Percentiles rank a stretch among this genome's conserved stretches.
Conservation (phyloP, 768 basidiomycete genomes). For the Calocybe cyanea region DNA sequence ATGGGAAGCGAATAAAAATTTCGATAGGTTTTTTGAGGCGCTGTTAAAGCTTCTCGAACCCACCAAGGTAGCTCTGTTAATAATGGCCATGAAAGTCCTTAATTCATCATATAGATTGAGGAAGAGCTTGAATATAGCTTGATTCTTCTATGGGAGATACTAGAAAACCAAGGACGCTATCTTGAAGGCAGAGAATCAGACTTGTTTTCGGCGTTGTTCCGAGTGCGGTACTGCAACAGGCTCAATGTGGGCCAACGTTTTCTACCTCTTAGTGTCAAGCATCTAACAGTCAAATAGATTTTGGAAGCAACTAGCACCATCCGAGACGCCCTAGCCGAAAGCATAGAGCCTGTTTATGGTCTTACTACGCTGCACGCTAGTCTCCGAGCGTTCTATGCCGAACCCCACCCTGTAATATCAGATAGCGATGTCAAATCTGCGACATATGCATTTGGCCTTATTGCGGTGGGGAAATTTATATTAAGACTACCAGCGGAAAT, state of each 20-base stretch:
- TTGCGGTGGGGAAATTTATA: constrained; percentile 81
- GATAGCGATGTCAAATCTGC: constrained; percentile 55
- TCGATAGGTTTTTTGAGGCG: constrained; percentile 66
- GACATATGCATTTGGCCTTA: constrained; percentile 78
- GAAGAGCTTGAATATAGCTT: constrained; percentile 74
- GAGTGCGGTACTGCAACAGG: constrained; percentile 69
- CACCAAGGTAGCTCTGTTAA: constrained; percentile 44
- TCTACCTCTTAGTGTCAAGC: background rate
- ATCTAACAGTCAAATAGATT: constrained; percentile 43
- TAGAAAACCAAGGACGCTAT: constrained; percentile 67
- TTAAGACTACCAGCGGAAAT: constrained; percentile 78
- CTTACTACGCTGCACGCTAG: constrained; percentile 78
- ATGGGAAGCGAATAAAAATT: constrained; percentile 71
- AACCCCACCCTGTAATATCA: constrained; percentile 38
- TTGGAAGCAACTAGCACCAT: constrained; percentile 81
- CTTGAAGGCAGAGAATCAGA: constrained; percentile 81
- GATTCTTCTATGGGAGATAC: constrained; percentile 79
- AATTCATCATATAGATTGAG: constrained; percentile 40
- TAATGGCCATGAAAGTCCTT: background rate
- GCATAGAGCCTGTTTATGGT: constrained; percentile 81
- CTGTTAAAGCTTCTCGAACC: constrained; percentile 63
- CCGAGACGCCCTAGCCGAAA: constrained; percentile 67
- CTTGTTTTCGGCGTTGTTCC: constrained; percentile 67
- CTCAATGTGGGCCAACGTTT: constrained; percentile 49
- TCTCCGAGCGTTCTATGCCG: constrained; percentile 58